A percentile compares a stretch with the other conserved stretches of the same genome.
Conservation (phyloP, 768 basidiomycete genomes). For the Amanita fuliginea region DNA sequence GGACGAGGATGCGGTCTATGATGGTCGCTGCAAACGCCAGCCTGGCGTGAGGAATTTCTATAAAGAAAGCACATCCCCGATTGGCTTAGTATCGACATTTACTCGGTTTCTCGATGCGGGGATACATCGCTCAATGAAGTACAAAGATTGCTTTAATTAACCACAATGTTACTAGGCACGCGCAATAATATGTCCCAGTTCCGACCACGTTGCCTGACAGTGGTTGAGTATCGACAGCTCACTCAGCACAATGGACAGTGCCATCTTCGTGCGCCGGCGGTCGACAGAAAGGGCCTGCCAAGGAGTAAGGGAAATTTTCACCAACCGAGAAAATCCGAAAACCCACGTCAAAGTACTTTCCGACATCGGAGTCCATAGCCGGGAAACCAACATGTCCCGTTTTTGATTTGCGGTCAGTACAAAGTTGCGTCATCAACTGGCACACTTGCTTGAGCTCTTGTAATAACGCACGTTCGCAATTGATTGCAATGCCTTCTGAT, state of each 20-base stretch:
- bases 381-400: slow-evolving; percentile 17
- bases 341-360: slow-evolving; percentile 27
- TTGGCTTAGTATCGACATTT: neutral
- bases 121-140: neutral
- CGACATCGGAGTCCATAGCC: slow-evolving; percentile 15
- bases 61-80: neutral
- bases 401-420: slow-evolving; percentile 17
- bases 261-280: slow-evolving; percentile 30
- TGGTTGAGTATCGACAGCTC: slow-evolving; percentile 45
- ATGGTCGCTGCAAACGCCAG: neutral
- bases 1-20: slow-evolving; percentile 4
- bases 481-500: neutral
- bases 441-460: slow-evolving; percentile 10
- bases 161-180: neutral
- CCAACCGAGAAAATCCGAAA: neutral
- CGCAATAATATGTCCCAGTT: neutral
- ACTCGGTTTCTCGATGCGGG: neutral
- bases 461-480: slow-evolving; percentile 7
- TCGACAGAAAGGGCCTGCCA: slow-evolving; percentile 25
- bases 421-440: slow-evolving; percentile 18
- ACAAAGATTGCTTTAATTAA: slow-evolving; percentile 1
- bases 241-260: slow-evolving; percentile 33
- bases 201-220: slow-evolving; percentile 35
- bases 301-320: neutral
- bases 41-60: neutral